Conservation (phyloP, 495 filamentous ascomycete genomes). For the Aspergillus bertholletiae region DNA sequence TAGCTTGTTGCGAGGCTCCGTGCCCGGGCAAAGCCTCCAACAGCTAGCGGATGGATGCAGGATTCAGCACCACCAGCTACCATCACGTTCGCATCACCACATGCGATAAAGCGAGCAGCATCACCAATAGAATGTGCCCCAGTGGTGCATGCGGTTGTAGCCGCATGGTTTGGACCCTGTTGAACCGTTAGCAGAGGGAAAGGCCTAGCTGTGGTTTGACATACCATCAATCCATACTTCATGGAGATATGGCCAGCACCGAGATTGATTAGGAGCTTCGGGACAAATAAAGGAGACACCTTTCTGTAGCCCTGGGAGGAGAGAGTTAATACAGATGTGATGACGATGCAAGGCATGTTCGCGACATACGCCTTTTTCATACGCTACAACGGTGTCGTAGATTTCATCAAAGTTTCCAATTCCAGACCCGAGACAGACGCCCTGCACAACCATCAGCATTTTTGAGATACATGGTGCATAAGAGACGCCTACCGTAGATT, state of each 20-base stretch:
- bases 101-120: slow-evolving; percentile 83
- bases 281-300: slow-evolving; percentile 88
- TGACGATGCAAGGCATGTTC: background rate
- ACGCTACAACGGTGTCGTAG: slow-evolving; percentile 75
- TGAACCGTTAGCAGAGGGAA: background rate
- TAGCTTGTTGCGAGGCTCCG: slow-evolving; percentile 77
- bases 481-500: slow-evolving; percentile 56
- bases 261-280: slow-evolving; percentile 87
- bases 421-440: slow-evolving; percentile 91
- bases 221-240: slow-evolving; percentile 77
- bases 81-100: slow-evolving; percentile 91
- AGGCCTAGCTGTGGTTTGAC: background rate
- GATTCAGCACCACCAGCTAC: slow-evolving; percentile 90
- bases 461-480: background rate
- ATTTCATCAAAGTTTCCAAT: slow-evolving; percentile 92
- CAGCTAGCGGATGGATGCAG: slow-evolving; percentile 90
- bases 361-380: slow-evolving; percentile 63
- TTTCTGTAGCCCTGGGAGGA: slow-evolving; percentile 76
- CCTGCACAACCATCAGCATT: slow-evolving; percentile 34
- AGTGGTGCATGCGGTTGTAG: slow-evolving; percentile 92
- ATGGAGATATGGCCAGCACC: slow-evolving; percentile 94
- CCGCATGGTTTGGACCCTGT: slow-evolving; percentile 84
- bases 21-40: slow-evolving; percentile 86
- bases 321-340: background rate
- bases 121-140: slow-evolving; percentile 93